These are phyloP conservation scores for Cladosporium austrohemisphaericum DNA, from an alignment of 2,329 filamentous ascomycete species.

Conservation along the genomic window DNA sequence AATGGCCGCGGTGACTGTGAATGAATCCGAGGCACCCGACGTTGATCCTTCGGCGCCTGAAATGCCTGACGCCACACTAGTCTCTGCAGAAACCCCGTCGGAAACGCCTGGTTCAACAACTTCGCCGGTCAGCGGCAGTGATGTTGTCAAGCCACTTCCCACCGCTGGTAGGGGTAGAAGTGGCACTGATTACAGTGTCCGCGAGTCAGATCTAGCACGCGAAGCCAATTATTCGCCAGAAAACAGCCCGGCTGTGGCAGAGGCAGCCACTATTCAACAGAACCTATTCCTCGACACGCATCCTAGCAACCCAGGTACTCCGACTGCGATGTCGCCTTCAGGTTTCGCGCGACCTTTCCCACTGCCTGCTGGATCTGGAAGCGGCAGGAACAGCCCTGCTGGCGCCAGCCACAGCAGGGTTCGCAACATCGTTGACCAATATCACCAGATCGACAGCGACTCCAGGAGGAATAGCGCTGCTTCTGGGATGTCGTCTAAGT, in stretches of 20 bases:
- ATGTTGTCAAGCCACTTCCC: conserved; percentile 19
- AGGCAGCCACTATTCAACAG: conserved; percentile 20
- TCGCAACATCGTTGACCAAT: conserved; percentile 49
- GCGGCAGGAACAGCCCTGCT: conserved; percentile 22
- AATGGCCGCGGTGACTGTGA: conserved; percentile 25
- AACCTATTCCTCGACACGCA: conserved; percentile 29
- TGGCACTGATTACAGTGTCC: conserved; percentile 32
- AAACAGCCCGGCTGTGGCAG: conserved; percentile 23
- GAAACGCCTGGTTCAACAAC: background rate
- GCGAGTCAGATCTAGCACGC: conserved; percentile 31
- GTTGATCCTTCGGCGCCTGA: conserved; percentile 25
- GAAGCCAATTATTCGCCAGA: conserved; percentile 25
- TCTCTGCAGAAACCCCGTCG: conserved; percentile 16
- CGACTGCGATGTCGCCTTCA: background rate
- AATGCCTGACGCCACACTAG: conserved; percentile 21
- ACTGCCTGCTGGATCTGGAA: conserved; percentile 18
- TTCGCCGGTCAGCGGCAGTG: background rate
- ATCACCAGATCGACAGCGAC: conserved; percentile 42
- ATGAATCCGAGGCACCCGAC: conserved; percentile 21
- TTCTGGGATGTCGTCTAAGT: conserved; percentile 38
- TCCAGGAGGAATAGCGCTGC: conserved; percentile 45
- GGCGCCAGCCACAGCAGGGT: conserved; percentile 47
- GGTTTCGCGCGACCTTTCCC: conserved; percentile 9
- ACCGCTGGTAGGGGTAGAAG: conserved; percentile 25
- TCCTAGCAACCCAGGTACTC: conserved; percentile 4